phyloP scores from a whole-genome alignment of 495 filamentous ascomycete genomes.

The Annulohypoxylon nitens region DNA sequence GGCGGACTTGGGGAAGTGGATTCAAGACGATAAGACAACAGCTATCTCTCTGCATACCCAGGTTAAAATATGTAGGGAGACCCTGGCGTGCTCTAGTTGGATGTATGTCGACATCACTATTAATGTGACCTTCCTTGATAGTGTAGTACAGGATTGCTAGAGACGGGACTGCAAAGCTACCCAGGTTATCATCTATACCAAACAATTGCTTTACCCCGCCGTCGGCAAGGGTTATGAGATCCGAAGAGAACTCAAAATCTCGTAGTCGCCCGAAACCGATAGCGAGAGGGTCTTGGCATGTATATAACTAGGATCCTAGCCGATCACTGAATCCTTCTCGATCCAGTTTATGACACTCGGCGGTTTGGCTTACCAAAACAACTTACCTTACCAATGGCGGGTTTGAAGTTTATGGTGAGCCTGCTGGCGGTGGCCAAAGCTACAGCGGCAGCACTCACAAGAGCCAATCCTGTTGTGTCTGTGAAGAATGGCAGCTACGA shows the following conservation, averaged over 20 bases:
- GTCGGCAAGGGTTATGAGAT: constrained; percentile 6
- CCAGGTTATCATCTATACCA: background rate
- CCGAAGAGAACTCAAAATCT: background rate
- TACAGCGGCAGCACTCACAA: constrained; percentile 5
- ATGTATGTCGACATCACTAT: constrained; percentile 23
- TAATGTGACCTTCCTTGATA: constrained; percentile 35
- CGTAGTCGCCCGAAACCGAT: constrained; percentile 1
- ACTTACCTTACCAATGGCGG: constrained; percentile 17
- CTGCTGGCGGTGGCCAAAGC: constrained; percentile 20
- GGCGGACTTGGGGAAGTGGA: background rate
- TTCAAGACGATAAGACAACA: constrained; percentile 19
- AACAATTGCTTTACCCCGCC: constrained; percentile 7
- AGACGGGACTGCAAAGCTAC: background rate
- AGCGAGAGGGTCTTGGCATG: background rate
- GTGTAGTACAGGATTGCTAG: background rate
- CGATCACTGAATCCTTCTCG: background rate
- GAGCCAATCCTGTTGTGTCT: constrained; percentile 37
- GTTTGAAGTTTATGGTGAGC: constrained; percentile 14
- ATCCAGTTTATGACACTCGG: background rate
- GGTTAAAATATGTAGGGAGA: background rate
- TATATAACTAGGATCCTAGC: background rate
- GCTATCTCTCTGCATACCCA: constrained; percentile 1
- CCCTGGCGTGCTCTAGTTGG: constrained; percentile 21
- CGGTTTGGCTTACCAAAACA: background rate
- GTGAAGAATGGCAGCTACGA: constrained; percentile 54